phyloP scores from a whole-genome alignment of 371 early-diverging fungal species.

The Massospora cicadina region DNA sequence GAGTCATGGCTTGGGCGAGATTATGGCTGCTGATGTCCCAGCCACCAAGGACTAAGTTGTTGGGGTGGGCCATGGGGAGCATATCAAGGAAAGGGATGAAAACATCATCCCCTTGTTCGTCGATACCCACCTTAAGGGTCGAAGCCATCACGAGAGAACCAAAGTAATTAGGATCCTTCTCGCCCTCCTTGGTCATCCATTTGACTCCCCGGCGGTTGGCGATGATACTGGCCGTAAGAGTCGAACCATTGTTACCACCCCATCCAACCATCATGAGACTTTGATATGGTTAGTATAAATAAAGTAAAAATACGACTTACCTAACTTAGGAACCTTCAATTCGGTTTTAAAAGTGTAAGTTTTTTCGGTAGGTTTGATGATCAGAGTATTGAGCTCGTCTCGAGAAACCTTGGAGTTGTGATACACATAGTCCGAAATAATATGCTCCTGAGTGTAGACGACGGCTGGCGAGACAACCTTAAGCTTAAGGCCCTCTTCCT shows the following conservation, averaged over 20 bases:
- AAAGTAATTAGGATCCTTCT: slow-evolving; percentile 83
- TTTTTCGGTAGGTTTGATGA: slow-evolving; percentile 68
- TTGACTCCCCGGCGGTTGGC: slow-evolving; percentile 71
- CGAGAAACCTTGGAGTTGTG: slow-evolving; percentile 62
- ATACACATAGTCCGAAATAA: slow-evolving; percentile 71
- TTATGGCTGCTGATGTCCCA: slow-evolving; percentile 86
- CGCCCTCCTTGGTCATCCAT: slow-evolving; percentile 86
- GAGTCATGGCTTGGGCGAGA: slow-evolving; percentile 79
- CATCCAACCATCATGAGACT: slow-evolving; percentile 96
- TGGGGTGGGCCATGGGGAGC: slow-evolving; percentile 89
- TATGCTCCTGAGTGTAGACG: slow-evolving; percentile 61
- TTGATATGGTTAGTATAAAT: slow-evolving; percentile 9
- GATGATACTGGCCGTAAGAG: slow-evolving; percentile 83
- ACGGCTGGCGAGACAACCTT: slow-evolving; percentile 75
- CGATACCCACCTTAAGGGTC: slow-evolving; percentile 79
- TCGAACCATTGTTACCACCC: slow-evolving; percentile 98
- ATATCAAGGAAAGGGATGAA: slow-evolving; percentile 76
- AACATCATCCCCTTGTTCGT: slow-evolving; percentile 62
- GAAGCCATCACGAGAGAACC: slow-evolving; percentile 91
- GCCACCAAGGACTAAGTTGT: slow-evolving; percentile 87
- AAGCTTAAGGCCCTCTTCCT: slow-evolving; percentile 34
- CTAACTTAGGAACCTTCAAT: slow-evolving; percentile 58
- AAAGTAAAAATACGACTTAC: slow-evolving; percentile 23
- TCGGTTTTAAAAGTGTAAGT: slow-evolving; percentile 78
- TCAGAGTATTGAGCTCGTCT: slow-evolving; percentile 40